Conservation (phyloP, 257 asterid species). For the Solanum sejunctum region DNA sequence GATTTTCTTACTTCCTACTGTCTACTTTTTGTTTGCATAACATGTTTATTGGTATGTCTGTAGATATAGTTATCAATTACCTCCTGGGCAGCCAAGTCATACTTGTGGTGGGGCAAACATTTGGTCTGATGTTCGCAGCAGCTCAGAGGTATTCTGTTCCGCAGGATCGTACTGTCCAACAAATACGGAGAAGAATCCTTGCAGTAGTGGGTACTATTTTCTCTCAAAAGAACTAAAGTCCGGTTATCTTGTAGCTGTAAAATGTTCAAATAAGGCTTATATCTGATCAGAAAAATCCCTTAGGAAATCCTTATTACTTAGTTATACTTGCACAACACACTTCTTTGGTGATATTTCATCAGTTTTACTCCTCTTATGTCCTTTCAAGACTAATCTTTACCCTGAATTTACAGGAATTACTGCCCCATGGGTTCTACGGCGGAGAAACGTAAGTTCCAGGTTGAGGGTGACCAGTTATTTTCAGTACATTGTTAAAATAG, state of each 20-base stretch:
- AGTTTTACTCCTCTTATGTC: background rate
- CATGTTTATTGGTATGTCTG: background rate
- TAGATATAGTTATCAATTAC: constrained; percentile 89
- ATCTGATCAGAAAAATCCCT: background rate
- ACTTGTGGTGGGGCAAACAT: constrained; percentile 91
- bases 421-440: constrained; percentile 33
- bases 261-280: background rate
- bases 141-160: constrained; percentile 70
- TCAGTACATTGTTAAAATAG: background rate
- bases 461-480: background rate
- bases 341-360: background rate
- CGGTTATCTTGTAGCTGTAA: background rate
- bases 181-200: constrained; percentile 44
- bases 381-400: background rate
- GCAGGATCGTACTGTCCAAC: constrained; percentile 88
- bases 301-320: background rate
- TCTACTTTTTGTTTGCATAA: background rate
- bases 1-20: background rate
- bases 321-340: background rate
- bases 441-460: constrained; percentile 24
- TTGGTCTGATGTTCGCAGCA: constrained; percentile 74
- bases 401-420: constrained; percentile 22
- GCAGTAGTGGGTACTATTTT: constrained; percentile 64
- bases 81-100: constrained; percentile 70
- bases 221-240: constrained; percentile 2